These are phyloP conservation scores for Leishmania braziliensis DNA, from an alignment of 208 protist species.

Conservation along the genomic window DNA sequence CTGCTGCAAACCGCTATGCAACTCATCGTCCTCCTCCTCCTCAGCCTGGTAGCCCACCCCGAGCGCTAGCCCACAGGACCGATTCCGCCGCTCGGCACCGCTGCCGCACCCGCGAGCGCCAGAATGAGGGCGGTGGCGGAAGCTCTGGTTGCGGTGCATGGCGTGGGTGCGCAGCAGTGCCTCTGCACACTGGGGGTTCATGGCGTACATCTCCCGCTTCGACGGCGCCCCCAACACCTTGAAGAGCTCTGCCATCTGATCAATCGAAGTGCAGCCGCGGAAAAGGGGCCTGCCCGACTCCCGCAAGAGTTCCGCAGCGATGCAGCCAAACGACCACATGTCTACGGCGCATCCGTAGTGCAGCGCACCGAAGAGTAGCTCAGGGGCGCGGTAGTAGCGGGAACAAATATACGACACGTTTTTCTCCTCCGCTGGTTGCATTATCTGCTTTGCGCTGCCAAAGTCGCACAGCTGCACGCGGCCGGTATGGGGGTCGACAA, in stretches of 20 bases:
- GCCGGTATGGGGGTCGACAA: constrained; percentile 68
- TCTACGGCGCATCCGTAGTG: constrained; percentile 91
- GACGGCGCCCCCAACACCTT: constrained; percentile 94
- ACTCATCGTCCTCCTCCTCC: not conserved
- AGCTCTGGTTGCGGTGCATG: constrained; percentile 20
- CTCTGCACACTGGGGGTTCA: constrained; percentile 96
- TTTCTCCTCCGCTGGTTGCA: constrained; percentile 51
- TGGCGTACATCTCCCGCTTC: constrained; percentile 93
- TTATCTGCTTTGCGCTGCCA: constrained; percentile 85
- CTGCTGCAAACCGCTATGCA: not conserved
- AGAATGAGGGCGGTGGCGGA: not conserved
- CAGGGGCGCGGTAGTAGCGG: constrained; percentile 95
- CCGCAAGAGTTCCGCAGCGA: constrained; percentile 95
- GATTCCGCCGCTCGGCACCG: not conserved
- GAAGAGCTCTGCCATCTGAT: constrained; percentile 98
- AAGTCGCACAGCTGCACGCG: constrained; percentile 91
- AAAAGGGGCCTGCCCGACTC: constrained; percentile 81
- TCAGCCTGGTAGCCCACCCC: not conserved
- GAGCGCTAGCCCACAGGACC: not conserved
- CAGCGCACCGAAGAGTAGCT: constrained; percentile 90
- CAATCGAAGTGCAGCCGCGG: constrained; percentile 93
- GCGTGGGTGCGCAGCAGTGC: constrained; percentile 45
- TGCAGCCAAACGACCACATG: constrained; percentile 94
- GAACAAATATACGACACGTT: constrained; percentile 94
- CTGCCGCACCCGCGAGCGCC: not conserved